Conservation (phyloP, 2,329 filamentous ascomycete genomes). For the Fusarium sp. region DNA sequence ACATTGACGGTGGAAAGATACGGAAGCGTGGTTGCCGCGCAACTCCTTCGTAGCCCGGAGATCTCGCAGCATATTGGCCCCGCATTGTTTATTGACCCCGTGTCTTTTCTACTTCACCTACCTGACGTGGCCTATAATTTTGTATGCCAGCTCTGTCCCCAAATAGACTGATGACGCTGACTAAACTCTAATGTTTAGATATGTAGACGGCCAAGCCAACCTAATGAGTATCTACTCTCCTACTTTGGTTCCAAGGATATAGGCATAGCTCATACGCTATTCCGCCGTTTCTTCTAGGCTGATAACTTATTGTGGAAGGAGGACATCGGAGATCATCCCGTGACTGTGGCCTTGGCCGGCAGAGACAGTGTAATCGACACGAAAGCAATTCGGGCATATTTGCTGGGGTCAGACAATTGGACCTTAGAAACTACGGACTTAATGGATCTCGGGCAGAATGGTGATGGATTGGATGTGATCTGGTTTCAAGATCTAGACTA, state of each 20-base stretch:
- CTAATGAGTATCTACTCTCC: conserved; percentile 70
- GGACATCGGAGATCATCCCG: conserved; percentile 56
- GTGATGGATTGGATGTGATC: conserved; percentile 60
- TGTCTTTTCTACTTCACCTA: conserved; percentile 69
- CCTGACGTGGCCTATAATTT: conserved; percentile 75
- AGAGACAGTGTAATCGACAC: conserved; percentile 68
- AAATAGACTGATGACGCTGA: background rate
- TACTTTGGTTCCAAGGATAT: conserved; percentile 72
- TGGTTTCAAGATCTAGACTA: conserved; percentile 68
- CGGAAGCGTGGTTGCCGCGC: conserved; percentile 66
- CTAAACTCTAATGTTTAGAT: conserved; percentile 47
- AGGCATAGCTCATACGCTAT: conserved; percentile 67
- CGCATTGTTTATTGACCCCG: conserved; percentile 68
- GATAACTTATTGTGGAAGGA: conserved; percentile 72
- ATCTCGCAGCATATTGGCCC: conserved; percentile 56
- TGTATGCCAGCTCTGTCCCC: conserved; percentile 26
- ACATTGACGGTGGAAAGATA: conserved; percentile 52
- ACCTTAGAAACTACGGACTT: conserved; percentile 21
- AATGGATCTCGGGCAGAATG: conserved; percentile 49
- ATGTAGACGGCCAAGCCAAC: conserved; percentile 54
- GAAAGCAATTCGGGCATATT: conserved; percentile 63
- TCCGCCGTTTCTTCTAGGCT: conserved; percentile 70
- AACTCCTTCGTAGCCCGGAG: conserved; percentile 61
- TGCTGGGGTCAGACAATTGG: conserved; percentile 53
- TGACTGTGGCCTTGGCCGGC: conserved; percentile 63